A percentile compares a stretch with the other conserved stretches of the same genome.
These are phyloP conservation scores for Globisporangium recalcitrans DNA, from an alignment of 352 stramenopile species.

Conservation along the genomic window DNA sequence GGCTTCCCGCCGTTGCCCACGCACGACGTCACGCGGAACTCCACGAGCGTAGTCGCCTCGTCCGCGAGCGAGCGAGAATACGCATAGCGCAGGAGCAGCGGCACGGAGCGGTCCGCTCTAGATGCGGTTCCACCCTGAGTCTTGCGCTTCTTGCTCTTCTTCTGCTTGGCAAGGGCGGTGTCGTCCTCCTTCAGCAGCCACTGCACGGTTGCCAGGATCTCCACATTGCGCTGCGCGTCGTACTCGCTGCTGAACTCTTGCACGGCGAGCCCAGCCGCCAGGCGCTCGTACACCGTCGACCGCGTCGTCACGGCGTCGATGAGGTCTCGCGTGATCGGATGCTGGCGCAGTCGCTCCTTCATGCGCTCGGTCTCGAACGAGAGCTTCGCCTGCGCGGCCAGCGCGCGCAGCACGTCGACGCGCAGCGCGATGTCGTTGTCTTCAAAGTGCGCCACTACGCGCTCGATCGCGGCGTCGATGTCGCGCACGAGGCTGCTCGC, in stretches of 20 bases:
- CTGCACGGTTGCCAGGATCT: constrained; percentile 50
- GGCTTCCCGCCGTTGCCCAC: constrained; percentile 34
- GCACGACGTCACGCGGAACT: constrained; percentile 34
- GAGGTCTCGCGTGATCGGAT: constrained; percentile 60
- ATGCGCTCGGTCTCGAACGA: constrained; percentile 66
- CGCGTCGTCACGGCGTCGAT: constrained; percentile 43
- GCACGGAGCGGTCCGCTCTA: constrained; percentile 14
- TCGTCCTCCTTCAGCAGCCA: constrained; percentile 34
- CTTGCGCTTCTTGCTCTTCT: constrained; percentile 30
- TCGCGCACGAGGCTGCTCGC: constrained; percentile 55
- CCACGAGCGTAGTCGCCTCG: constrained; percentile 42
- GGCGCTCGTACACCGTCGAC: constrained; percentile 41
- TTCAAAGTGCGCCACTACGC: constrained; percentile 67
- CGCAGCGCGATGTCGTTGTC: constrained; percentile 60
- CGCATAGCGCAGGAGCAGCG: constrained; percentile 42
- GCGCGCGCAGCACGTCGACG: constrained; percentile 55
- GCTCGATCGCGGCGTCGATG: constrained; percentile 66
- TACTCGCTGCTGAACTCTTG: constrained; percentile 63
- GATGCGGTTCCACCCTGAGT: constrained; percentile 27
- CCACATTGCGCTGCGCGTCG: constrained; percentile 51
- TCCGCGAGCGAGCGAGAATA: constrained; percentile 36
- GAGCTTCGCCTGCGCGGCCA: constrained; percentile 53
- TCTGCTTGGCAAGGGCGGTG: constrained; percentile 17
- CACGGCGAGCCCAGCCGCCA: constrained; percentile 35
- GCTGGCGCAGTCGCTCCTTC: constrained; percentile 48